Conservation (phyloP, 768 basidiomycete species). For the Tylopilus plumbeoviolaceoides region DNA sequence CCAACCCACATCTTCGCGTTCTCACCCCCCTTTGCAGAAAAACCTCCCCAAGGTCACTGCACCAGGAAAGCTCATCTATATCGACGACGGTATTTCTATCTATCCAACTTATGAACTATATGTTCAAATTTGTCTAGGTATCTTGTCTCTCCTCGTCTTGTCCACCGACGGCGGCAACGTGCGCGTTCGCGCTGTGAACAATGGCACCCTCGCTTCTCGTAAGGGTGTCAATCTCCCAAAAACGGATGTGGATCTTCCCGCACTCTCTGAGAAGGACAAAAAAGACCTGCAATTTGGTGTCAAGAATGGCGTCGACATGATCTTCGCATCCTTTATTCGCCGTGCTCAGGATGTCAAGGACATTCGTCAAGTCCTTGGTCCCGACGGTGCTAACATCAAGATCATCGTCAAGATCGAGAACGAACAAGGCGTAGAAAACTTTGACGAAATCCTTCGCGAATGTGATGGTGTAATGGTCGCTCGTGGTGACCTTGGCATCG, state of each 20-base stretch:
- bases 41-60: conserved; percentile 95
- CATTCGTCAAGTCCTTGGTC: conserved; percentile 90
- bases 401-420: conserved; percentile 99
- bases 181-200: conserved; percentile 85
- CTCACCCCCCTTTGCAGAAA: conserved; percentile 40
- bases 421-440: conserved; percentile 97
- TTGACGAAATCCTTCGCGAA: conserved; percentile 95
- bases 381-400: conserved; percentile 94
- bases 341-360: conserved; percentile 90
- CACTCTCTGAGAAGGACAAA: conserved; percentile 98
- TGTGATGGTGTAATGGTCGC: conserved; percentile 99
- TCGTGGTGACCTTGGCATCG: conserved; percentile 98
- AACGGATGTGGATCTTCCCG: conserved; percentile 95
- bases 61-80: conserved; percentile 95
- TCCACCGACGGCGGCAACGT: conserved; percentile 80
- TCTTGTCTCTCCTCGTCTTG: conserved; percentile 89
- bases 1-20: neutral
- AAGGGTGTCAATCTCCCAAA: conserved; percentile 99
- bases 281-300: conserved; percentile 92
- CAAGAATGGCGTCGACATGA: conserved; percentile 97
- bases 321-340: conserved; percentile 99
- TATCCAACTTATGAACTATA: neutral
- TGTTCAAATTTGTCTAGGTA: conserved; percentile 38
- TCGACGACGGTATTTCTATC: conserved; percentile 76
- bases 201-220: conserved; percentile 87